phyloP scores from a whole-genome alignment of 2,329 filamentous ascomycete species.

The Dactylellina parvicollis region DNA sequence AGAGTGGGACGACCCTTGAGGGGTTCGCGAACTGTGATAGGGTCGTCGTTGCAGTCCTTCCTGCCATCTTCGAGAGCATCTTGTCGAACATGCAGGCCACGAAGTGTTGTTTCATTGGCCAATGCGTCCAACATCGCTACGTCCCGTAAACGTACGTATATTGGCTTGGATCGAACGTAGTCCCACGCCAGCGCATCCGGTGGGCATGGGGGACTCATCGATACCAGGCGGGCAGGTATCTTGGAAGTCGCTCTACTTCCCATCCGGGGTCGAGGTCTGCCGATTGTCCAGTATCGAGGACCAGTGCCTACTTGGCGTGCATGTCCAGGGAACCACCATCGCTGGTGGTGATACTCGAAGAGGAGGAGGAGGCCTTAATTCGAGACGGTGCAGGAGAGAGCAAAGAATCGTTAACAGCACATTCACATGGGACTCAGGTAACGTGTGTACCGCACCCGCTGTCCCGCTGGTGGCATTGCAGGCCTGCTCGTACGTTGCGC shows the following conservation, averaged over 20 bases:
- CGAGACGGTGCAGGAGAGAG: not conserved
- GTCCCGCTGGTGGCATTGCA: constrained; percentile 42
- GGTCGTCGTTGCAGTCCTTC: constrained; percentile 40
- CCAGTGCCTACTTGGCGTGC: constrained; percentile 14
- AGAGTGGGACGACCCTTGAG: constrained; percentile 54
- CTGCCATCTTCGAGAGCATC: constrained; percentile 49
- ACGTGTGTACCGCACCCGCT: constrained; percentile 17
- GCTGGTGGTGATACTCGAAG: not conserved
- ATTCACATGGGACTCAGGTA: not conserved
- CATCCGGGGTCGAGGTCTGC: not conserved
- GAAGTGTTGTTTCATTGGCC: constrained; percentile 54
- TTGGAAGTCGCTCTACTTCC: constrained; percentile 20
- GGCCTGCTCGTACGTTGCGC: constrained; percentile 29
- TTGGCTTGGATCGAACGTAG: constrained; percentile 5
- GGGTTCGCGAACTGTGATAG: constrained; percentile 50
- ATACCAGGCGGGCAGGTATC: constrained; percentile 6
- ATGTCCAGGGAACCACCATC: not conserved
- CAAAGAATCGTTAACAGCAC: not conserved
- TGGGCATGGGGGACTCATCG: constrained; percentile 10
- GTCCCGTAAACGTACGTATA: no score
- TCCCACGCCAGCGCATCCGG: constrained; percentile 51
- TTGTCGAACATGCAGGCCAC: constrained; percentile 54
- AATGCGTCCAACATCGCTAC: constrained; percentile 51
- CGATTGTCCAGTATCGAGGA: constrained; percentile 7
- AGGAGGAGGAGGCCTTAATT: not conserved